Percentiles rank a stretch among this genome's conserved stretches.
phyloP scores from a whole-genome alignment of 257 asterid species.

The Jaltomata sinuosa region DNA sequence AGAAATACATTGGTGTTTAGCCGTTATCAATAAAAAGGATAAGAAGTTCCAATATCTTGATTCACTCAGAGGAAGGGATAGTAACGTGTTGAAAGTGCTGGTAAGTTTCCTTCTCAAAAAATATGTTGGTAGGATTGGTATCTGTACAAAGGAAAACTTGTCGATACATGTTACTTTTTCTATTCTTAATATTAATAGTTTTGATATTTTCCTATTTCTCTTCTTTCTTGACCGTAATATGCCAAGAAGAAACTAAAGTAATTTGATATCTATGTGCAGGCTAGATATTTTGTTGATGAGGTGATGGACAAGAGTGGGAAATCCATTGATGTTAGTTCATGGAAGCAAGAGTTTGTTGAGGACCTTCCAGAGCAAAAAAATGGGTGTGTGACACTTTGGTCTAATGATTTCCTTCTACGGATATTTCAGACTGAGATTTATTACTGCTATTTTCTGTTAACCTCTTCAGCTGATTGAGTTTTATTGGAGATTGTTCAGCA shows the following conservation, averaged over 20 bases:
- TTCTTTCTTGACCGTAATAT: not conserved
- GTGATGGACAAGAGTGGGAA: slow-evolving; percentile 81
- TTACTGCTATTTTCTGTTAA: not conserved
- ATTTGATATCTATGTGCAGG: slow-evolving; percentile 34
- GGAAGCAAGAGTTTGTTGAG: slow-evolving; percentile 57
- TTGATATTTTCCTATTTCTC: not conserved
- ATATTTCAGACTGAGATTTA: not conserved
- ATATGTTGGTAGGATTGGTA: slow-evolving; percentile 51
- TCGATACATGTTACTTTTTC: not conserved
- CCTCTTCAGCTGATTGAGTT: not conserved
- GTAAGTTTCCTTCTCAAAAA: too few species aligned
- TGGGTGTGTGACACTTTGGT: slow-evolving; percentile 32
- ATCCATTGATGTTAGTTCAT: slow-evolving; percentile 53
- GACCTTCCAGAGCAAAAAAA: slow-evolving; percentile 79
- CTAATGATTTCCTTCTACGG: not conserved
- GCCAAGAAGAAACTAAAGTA: not conserved
- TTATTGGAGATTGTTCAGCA: not conserved
- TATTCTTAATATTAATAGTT: not conserved
- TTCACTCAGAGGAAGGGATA: slow-evolving; percentile 62
- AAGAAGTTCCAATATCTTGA: slow-evolving; percentile 86
- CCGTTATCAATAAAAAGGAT: slow-evolving; percentile 78
- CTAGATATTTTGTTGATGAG: slow-evolving; percentile 72
- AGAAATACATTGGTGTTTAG: slow-evolving; percentile 90
- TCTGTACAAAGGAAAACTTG: not conserved
- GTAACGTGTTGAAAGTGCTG: slow-evolving; percentile 45